Evolutionary conservation across 2,329 filamentous ascomycete species (phyloP).

Genomic region (Talaromyces amestolkiae): DNA sequence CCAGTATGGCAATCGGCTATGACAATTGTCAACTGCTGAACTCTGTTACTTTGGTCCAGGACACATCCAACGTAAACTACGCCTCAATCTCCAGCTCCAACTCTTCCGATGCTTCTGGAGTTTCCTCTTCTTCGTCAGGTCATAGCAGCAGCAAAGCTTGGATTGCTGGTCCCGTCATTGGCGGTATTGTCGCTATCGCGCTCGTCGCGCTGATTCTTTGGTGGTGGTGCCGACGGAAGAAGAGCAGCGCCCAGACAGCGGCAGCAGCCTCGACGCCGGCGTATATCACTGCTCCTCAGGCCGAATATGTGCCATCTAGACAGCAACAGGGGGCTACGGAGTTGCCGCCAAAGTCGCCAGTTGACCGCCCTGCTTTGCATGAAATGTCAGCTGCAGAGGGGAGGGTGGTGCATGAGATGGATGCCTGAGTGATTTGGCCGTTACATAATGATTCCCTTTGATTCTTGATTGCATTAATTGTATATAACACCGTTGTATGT

Average conservation of each 20-base stretch:
- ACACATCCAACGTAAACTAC: slow-evolving; percentile 5
- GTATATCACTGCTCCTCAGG: background rate
- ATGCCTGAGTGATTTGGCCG: background rate
- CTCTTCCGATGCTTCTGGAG: background rate
- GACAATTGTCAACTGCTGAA: slow-evolving; percentile 17
- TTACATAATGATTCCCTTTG: background rate
- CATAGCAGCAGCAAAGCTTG: slow-evolving; percentile 15
- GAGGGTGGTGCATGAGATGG: slow-evolving; percentile 3
- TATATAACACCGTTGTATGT: background rate
- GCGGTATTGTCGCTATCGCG: slow-evolving; percentile 2
- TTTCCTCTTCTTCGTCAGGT: background rate
- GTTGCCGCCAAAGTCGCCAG: background rate
- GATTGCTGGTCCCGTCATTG: slow-evolving; percentile 13
- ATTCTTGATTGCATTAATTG: background rate
- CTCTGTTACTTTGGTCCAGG: slow-evolving; percentile 3
- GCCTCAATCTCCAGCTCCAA: slow-evolving; percentile 2
- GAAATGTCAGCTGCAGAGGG: background rate
- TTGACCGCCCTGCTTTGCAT: background rate
- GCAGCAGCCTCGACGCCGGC: background rate
- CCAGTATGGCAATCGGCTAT: slow-evolving; percentile 10
- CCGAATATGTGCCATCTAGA: background rate
- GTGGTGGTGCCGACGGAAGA: slow-evolving; percentile 13
- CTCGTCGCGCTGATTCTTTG: background rate
- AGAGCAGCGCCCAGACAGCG: background rate
- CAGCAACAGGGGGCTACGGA: background rate